Evolutionary conservation across 495 filamentous ascomycete species (phyloP).

Genomic region (Tuber brumale): DNA sequence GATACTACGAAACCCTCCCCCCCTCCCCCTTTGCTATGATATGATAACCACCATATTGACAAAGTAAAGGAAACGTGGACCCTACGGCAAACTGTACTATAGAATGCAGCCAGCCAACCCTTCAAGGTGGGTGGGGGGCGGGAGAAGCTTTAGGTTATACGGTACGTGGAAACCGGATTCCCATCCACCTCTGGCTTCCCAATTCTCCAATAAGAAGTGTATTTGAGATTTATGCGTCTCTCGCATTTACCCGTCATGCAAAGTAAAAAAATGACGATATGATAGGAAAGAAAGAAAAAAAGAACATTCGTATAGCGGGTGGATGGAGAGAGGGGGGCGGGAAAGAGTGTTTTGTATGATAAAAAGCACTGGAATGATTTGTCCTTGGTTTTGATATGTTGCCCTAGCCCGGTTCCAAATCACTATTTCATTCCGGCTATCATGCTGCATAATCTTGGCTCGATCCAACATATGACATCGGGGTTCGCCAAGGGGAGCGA

Average conservation of each 20-base stretch:
- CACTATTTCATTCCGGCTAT: background rate
- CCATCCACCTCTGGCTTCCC: background rate
- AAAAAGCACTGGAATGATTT: background rate
- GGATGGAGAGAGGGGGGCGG: too few species aligned
- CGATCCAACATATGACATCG: background rate
- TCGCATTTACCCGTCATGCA: background rate
- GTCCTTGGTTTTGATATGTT: background rate
- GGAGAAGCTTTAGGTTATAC: background rate
- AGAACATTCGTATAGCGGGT: background rate
- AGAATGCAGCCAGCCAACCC: background rate
- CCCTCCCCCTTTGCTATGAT: too few species aligned
- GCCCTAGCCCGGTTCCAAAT: conserved; percentile 1
- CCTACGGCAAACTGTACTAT: background rate
- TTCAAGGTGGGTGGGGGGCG: background rate
- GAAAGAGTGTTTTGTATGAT: background rate
- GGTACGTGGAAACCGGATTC: background rate
- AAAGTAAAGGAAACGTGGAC: background rate
- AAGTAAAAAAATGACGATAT: background rate
- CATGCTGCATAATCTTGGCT: background rate
- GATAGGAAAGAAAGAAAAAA: too few species aligned
- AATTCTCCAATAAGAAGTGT: background rate
- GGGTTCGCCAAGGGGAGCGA: background rate
- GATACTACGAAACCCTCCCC: background rate
- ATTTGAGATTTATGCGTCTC: background rate
- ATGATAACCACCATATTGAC: background rate